Conservation (phyloP, 805 yeast species). For the Candida ovalis region DNA sequence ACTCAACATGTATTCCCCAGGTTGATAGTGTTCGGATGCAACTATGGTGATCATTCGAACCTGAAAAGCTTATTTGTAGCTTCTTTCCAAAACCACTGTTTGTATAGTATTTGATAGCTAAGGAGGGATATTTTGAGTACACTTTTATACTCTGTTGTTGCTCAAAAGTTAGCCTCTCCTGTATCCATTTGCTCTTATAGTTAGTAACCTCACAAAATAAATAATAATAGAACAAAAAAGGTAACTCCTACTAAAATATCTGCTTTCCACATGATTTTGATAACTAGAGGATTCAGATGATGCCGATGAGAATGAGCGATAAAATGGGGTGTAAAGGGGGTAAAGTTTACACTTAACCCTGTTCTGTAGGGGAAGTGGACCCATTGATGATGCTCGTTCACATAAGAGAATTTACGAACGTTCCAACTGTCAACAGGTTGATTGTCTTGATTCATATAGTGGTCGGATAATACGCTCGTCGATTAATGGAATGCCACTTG, state of each 20-base stretch:
- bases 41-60: slow-evolving; percentile 7
- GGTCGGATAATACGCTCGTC: background rate
- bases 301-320: background rate
- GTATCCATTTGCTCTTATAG: background rate
- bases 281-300: slow-evolving; percentile 4
- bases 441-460: background rate
- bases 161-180: slow-evolving; percentile 23
- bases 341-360: slow-evolving; percentile 18
- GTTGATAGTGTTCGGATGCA: slow-evolving; percentile 13
- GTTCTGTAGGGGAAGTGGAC: slow-evolving; percentile 24
- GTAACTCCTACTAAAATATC: slow-evolving; percentile 17
- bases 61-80: slow-evolving; percentile 19
- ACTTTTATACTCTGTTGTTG: slow-evolving; percentile 16
- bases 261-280: slow-evolving; percentile 22
- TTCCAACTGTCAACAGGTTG: slow-evolving; percentile 9
- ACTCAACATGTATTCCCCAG: slow-evolving; percentile 14
- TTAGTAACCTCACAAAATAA: background rate
- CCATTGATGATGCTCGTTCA: slow-evolving; percentile 18
- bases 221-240: background rate
- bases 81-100: slow-evolving; percentile 11
- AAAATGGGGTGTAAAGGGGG: background rate
- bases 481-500: no score
- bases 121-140: slow-evolving; percentile 21
- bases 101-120: slow-evolving; percentile 23
- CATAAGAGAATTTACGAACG: slow-evolving; percentile 20